Conservation (phyloP, 345 rosid species). For the Physaria fendleri region DNA sequence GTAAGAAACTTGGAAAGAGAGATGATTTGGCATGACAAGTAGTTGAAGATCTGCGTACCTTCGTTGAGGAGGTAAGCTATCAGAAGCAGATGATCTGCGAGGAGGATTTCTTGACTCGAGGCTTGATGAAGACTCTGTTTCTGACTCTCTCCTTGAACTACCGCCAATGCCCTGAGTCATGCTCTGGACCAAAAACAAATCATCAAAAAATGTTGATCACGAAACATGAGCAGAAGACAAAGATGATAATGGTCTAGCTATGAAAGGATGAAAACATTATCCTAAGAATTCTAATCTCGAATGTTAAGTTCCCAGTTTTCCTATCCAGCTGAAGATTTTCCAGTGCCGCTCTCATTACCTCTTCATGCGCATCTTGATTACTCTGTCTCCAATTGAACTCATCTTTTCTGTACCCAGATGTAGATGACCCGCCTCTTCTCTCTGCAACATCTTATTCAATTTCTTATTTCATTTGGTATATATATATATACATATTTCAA, state of each 20-base stretch:
- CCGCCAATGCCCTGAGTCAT: constrained; percentile 53
- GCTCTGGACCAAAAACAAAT: constrained; percentile 43
- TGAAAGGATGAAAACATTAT: neutral
- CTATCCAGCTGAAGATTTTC: constrained; percentile 95
- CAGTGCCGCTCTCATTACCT: constrained; percentile 64
- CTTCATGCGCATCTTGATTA: constrained; percentile 59
- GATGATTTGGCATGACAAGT: neutral
- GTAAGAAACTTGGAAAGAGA: constrained; percentile 1
- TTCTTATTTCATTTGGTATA: constrained; percentile 25
- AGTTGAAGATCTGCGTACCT: constrained; percentile 38
- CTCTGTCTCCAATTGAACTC: constrained; percentile 82
- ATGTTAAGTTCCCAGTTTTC: constrained; percentile 74
- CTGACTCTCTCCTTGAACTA: constrained; percentile 58
- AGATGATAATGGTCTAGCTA: neutral
- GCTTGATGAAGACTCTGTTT: constrained; percentile 46
- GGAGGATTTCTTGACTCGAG: constrained; percentile 58
- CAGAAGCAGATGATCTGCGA: constrained; percentile 66
- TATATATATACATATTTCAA: neutral
- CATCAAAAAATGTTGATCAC: neutral
- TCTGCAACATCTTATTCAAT: constrained; percentile 33
- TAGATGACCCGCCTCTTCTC: constrained; percentile 76
- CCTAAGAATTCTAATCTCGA: neutral
- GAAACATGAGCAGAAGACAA: neutral
- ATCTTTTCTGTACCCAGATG: constrained; percentile 69
- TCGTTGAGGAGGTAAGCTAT: constrained; percentile 82